Conservation (phyloP, 2,329 filamentous ascomycete genomes). For the Cercospora beticola region DNA sequence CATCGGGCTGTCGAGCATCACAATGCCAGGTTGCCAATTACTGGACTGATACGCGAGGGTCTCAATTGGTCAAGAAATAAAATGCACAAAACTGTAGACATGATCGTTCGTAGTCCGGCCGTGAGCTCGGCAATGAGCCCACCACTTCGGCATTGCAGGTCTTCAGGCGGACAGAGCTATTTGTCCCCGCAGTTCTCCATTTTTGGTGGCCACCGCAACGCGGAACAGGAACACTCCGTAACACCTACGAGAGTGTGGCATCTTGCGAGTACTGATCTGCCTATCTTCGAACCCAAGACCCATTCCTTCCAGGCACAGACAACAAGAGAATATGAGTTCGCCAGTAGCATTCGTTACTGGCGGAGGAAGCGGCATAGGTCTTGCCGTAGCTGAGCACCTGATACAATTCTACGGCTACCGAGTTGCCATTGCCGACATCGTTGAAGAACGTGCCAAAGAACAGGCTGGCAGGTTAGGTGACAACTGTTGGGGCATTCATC, state of each 20-base stretch:
- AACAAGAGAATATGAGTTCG: conserved; percentile 14
- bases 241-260: neutral
- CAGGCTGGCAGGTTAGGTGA: conserved; percentile 20
- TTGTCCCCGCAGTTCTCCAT: neutral
- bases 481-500: conserved; percentile 23
- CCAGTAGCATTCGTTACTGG: conserved; percentile 28
- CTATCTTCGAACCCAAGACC: neutral
- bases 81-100: neutral
- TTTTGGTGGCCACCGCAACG: neutral
- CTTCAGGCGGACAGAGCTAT: neutral
- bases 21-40: neutral
- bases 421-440: conserved; percentile 26
- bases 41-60: neutral
- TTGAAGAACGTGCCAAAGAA: conserved; percentile 19
- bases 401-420: conserved; percentile 25
- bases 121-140: neutral
- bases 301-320: neutral
- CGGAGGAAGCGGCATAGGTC: conserved; percentile 27
- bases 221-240: neutral
- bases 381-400: conserved; percentile 29
- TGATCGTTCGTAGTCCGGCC: neutral
- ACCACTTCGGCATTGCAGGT: neutral
- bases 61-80: neutral
- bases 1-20: neutral
- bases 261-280: neutral